phyloP scores from a whole-genome alignment of 148 eudicot species.

The Rhododendron williamsianum region DNA sequence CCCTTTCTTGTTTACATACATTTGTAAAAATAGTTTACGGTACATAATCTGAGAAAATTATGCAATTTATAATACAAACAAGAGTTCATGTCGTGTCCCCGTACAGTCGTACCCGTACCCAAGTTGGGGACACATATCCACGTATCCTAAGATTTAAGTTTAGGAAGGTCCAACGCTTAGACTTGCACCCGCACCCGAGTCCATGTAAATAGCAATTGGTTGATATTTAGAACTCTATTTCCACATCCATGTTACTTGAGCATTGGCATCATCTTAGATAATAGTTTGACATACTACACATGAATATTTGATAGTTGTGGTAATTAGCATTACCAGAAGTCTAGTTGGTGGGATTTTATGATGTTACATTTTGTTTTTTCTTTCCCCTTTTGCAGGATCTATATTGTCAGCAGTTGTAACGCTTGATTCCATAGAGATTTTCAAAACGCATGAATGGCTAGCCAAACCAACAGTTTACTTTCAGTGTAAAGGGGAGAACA shows the following conservation, averaged over 20 bases:
- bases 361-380: background rate
- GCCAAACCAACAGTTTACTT: conserved; percentile 39
- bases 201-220: background rate
- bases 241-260: conserved; percentile 3
- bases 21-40: too few species aligned
- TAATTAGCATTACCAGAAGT: background rate
- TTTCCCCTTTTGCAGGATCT: conserved; percentile 25
- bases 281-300: background rate
- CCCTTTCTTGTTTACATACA: too few species aligned
- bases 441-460: conserved; percentile 44
- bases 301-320: background rate
- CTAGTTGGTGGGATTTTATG: background rate
- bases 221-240: background rate
- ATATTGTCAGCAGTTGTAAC: conserved; percentile 42
- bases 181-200: too few species aligned
- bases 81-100: too few species aligned
- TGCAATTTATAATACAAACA: too few species aligned
- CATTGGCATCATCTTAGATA: background rate
- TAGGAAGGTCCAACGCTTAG: too few species aligned
- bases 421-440: conserved; percentile 49
- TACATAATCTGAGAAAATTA: too few species aligned
- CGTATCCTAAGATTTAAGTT: too few species aligned
- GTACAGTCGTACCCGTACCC: too few species aligned
- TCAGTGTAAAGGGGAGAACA: conserved; percentile 48
- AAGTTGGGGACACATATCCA: too few species aligned